Base-by-base conservation (phyloP, 2,329 filamentous ascomycete species). In the Madurella mycetomatis region DNA sequence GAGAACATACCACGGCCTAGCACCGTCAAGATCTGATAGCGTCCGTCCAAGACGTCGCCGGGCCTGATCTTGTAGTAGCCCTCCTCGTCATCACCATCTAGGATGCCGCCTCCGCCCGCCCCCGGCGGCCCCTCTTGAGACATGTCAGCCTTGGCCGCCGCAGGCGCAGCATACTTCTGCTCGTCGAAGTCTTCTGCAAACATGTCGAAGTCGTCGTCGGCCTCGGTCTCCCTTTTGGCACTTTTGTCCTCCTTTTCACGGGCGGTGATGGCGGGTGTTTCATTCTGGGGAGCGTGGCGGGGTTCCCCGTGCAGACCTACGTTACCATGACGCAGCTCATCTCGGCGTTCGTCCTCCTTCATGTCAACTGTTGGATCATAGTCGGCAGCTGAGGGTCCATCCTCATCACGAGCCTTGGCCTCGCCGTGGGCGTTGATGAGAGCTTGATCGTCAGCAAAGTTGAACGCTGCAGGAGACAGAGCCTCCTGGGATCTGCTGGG, bases 1-100 rank as follows among this genome's bases (percentile, higher is more conserved):
- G 94, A 95, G 69, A 96, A 99, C 81, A 96, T 96, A 64, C 94
- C 94, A 71, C 90, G 91, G 60, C 94, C 94, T 18, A 99, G 79
- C 49, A 86, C 86, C 55, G 92, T 84, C 69, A 92, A 87, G 32
- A 99, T 84, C 67, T 94, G 89, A 70, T 97, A 97, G 34, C 91
- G 87, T 31, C 86, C 86, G 63, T 95, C 88, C 59, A 99, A 79
- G 49, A 97, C 76, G 74, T 99, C 94, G 66, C 92, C 92, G 41
- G 91, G 84, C 54, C 95, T 90, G 54, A 96, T 86, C 71, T 94
- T 95, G 77, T 97, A 99, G 69, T 97, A 97, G 5, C 92, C 94
- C 66, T 99, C 91, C 49, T 87, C 85, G 67, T 97, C 94, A 67
- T 95, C 92, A 56, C 95, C 92, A 66, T 97, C 92, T 49, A 96